These are phyloP conservation scores for Clavulina sp. DNA, from an alignment of 768 basidiomycete species.

Conservation along the genomic window DNA sequence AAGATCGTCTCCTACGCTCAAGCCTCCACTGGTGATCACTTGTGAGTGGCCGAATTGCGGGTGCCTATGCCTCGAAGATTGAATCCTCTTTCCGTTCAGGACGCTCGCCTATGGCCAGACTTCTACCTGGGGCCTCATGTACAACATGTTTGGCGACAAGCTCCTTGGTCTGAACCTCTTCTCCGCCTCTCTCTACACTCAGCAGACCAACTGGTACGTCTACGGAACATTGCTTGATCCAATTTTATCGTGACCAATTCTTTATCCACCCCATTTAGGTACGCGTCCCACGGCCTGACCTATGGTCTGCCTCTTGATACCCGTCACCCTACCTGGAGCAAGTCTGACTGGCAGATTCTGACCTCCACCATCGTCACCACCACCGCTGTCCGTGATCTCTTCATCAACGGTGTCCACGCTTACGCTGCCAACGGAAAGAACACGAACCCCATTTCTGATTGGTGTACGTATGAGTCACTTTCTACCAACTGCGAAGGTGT, in stretches of 20 bases:
- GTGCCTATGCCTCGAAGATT: too few relatives aligned
- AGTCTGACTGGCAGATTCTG: conserved; percentile 11
- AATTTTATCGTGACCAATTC: background rate
- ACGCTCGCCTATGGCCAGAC: conserved; percentile 11
- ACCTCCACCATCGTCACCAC: conserved; percentile 3
- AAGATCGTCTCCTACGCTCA: conserved; percentile 8
- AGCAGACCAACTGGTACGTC: conserved; percentile 4
- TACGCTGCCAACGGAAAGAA: conserved; percentile 1
- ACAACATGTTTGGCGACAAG: conserved; percentile 9
- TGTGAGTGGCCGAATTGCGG: background rate
- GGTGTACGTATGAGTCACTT: too few relatives aligned
- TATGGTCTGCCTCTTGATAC: background rate
- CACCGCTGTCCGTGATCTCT: conserved; percentile 2
- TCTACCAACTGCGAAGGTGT: too few relatives aligned
- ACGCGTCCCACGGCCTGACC: too few relatives aligned
- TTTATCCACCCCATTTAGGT: background rate
- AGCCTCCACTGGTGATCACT: conserved; percentile 6
- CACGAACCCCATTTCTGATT: background rate
- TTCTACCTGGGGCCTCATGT: conserved; percentile 7
- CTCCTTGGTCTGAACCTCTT: conserved; percentile 10
- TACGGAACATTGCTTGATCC: background rate
- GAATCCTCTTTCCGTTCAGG: too few relatives aligned
- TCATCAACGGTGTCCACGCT: conserved; percentile 5
- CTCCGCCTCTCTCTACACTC: conserved; percentile 10
- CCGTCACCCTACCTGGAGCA: background rate